Base-by-base conservation (phyloP, 352 stramenopile genomes). In the Pythium monospermum region DNA sequence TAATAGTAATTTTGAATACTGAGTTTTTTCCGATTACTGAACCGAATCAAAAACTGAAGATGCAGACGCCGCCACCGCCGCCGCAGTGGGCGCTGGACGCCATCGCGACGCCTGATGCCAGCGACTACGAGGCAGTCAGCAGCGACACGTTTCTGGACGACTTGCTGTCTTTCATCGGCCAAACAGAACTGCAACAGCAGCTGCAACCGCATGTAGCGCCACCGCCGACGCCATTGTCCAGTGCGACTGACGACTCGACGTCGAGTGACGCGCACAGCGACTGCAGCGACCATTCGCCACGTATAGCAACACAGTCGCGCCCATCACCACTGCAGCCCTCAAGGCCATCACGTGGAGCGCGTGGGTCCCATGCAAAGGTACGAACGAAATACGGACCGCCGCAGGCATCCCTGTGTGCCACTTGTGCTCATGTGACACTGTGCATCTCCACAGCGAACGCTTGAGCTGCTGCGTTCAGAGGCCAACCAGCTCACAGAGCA, bases 91-190 rank as follows among this genome's bases (percentile, higher is more conserved):
- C 33, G 5, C 33, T 4, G 33, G 33, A 39, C 5, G 33, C 6
- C 33, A 18, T n/a, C 33, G 33, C 13, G 15, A 18, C n/a, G 15
- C 15, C n/a, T 16, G 41, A 28, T 28, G 27, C 19, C 30, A 51
- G 23, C n/a, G n/a, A n/a, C n/a, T n/a, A n/a, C n/a, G n/a, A n/a
- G n/a, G n/a, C n/a, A n/a, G n/a, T n/a, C n/a, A 35, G 41, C 41
- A 26, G 41, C 30, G 30, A 37, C 44, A 32, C 44, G 15, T 32
- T 51, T 3, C 44, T 51, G 18, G 44, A 51, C 21, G 44, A 51
- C 13, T 35, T 49, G 6, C 40, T 57, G 35, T 46, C 21, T 15
- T 23, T 48, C 12, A 13, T 48, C 7, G 37, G 28, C 13, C 19
- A 43, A 11, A 19, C 37, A 23, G 19, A 43, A 0, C 11, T 23